Evolutionary conservation across 495 filamentous ascomycete genomes (phyloP).

Genomic region (Staphylotrichum longicolle): DNA sequence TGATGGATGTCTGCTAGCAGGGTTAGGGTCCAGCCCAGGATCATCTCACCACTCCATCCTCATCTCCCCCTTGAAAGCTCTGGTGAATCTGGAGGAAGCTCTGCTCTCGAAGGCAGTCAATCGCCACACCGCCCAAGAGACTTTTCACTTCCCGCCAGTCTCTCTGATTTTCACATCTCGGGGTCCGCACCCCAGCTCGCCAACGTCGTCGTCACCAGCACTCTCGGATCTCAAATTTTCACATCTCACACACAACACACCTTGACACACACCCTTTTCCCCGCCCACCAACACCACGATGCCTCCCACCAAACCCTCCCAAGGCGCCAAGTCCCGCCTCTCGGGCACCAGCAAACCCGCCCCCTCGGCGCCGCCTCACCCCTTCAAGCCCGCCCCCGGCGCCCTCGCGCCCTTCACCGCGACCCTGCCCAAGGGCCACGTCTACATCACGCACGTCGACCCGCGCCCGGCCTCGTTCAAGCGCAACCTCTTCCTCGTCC

Average conservation of each 20-base stretch:
- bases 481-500: constrained; percentile 70
- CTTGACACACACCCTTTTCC: background rate
- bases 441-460: constrained; percentile 83
- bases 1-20: background rate
- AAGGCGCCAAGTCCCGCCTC: constrained; percentile 19
- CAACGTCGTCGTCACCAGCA: no score
- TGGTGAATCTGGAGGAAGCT: no score
- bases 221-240: no score
- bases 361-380: constrained; percentile 46
- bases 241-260: no score
- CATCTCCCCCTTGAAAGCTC: no score
- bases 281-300: constrained; percentile 13
- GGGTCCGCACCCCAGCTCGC: no score
- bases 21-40: background rate
- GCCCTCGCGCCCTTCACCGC: constrained; percentile 59
- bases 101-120: no score
- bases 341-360: constrained; percentile 9
- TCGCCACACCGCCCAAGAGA: no score
- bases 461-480: constrained; percentile 61
- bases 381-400: constrained; percentile 61
- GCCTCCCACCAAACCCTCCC: constrained; percentile 28
- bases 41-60: no score
- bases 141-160: no score
- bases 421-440: constrained; percentile 57
- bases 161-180: no score